Evolutionary conservation across 495 filamentous ascomycete species (phyloP), one percentile per base, ranked within the genome.

Genomic region (Penicillium silybi): DNA sequence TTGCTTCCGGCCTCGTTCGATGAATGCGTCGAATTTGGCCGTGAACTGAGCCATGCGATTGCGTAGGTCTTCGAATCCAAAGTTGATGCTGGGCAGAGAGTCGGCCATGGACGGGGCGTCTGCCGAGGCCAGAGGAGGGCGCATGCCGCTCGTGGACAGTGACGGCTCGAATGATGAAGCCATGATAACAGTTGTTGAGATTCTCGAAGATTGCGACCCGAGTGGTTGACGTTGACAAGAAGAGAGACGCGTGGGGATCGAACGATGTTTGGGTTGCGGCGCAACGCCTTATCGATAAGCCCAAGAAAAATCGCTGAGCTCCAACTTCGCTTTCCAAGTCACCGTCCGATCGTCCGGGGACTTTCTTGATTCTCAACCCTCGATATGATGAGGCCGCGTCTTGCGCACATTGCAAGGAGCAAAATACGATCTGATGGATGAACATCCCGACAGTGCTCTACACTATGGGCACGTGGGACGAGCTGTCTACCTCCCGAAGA

Each of bases 31-130:
- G 58, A 98, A 98, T 50, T 81, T 87, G 9, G 83, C 82, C 0
- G 90, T 97, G 68, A 98, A 98, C 45, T 87, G 86, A 23, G 87
- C 83, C 92, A 98, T 97, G 70, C 90, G 85, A 56, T 90, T 89
- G 69, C 92, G 92, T 53, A 98, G 75, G 54, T 96, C 91, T 52
- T 97, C 92, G 70, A 97, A 97, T 50, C 90, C 90, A 68, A 97
- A 97, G 71, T 93, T 90, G 70, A 96, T 88, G 66, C 76, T 89
- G 34, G 93, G 93, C 8, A 97, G 82, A 11, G 84, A 83, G 68
- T 93, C 89, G 32, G 89, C 89, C 78, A 86, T 84, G 51, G 82
- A 82, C 6, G 80, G 79, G 40, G 74, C 77, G 50, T 78, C 72
- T 20, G 80, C 72, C 11, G 78, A 74, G 37, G 72, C 72, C 48